Evolutionary conservation across 2,329 filamentous ascomycete species (phyloP), one percentile per base, ranked within the genome.

Genomic region (Helicocarpus griseus): DNA sequence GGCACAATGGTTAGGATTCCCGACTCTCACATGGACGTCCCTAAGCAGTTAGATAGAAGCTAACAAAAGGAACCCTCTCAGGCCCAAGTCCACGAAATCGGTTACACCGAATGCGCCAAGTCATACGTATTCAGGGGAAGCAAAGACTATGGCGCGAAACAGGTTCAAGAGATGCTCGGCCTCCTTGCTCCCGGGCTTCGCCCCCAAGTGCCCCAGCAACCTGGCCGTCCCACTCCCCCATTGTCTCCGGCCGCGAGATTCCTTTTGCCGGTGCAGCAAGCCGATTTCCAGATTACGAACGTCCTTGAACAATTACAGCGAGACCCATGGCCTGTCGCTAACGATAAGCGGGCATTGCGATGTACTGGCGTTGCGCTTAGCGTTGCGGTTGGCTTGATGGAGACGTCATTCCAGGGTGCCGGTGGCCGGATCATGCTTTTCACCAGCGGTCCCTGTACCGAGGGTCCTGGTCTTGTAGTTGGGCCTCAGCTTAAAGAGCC

Each of bases 131-230:
- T 98, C 78, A 83, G 91, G 52, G 93, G 93, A 36, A 96, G 84
- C 77, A 98, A 97, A 76, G 93, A 98, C 64, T 98, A 98, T 69
- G 80, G 84, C n/a, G 87, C 90, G 50, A 97, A 97, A 74, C 90
- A 97, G 68, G 89, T 98, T n/a, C 91, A 97, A 70, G 93, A 98
- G 65, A 98, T 98, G 93, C 83, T 98, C 48, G 93, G 90, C 26
- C 77, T 96, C 50, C 77, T 84, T 45, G 80, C 85, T 19, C 77
- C 86, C 22, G 82, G 82, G 33, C 69, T 89, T 57, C 83, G 93
- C 58, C 89, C 89, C 38, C 73, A 79, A 65, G 81, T 86, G 70
- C 81, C 81, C 53, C 83, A 83, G 57, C 83, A 86, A 61, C 84
- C 87, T 44, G 87, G 88, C 56, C 82, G 88, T 47, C 82, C 85